These are phyloP conservation scores for Hygrocybe punicea DNA, from an alignment of 768 basidiomycete species.

Conservation along the genomic window DNA sequence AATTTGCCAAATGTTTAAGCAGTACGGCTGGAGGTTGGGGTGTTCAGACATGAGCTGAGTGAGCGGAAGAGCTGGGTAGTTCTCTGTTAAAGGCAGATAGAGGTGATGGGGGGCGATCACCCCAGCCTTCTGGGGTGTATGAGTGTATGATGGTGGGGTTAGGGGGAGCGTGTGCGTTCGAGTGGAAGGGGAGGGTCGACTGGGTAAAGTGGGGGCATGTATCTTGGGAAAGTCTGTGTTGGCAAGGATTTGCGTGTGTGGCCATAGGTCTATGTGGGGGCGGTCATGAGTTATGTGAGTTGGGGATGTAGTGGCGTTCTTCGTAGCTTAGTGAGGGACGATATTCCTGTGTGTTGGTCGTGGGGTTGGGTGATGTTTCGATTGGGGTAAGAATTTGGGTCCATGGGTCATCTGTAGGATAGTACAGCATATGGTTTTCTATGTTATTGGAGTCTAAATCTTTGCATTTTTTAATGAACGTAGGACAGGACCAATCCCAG, in stretches of 20 bases:
- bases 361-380: background rate
- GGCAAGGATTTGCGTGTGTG: too few species aligned
- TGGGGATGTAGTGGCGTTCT: too few species aligned
- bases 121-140: too few species aligned
- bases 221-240: too few species aligned
- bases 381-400: background rate
- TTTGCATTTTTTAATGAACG: conserved; percentile 10
- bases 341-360: background rate
- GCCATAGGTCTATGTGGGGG: too few species aligned
- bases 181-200: too few species aligned
- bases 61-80: background rate
- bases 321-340: background rate
- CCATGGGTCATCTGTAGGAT: conserved; percentile 12
- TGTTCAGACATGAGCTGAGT: background rate
- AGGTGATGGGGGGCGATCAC: too few species aligned
- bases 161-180: too few species aligned
- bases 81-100: too few species aligned
- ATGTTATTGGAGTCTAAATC: conserved; percentile 11
- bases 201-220: too few species aligned
- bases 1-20: conserved; percentile 21
- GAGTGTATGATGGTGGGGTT: too few species aligned
- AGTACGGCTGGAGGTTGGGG: background rate
- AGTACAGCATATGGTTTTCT: conserved; percentile 21
- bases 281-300: too few species aligned
- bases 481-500: conserved; percentile 18